Evolutionary conservation across 768 basidiomycete genomes (phyloP).

Genomic region (Macrolepiota albuminosa): DNA sequence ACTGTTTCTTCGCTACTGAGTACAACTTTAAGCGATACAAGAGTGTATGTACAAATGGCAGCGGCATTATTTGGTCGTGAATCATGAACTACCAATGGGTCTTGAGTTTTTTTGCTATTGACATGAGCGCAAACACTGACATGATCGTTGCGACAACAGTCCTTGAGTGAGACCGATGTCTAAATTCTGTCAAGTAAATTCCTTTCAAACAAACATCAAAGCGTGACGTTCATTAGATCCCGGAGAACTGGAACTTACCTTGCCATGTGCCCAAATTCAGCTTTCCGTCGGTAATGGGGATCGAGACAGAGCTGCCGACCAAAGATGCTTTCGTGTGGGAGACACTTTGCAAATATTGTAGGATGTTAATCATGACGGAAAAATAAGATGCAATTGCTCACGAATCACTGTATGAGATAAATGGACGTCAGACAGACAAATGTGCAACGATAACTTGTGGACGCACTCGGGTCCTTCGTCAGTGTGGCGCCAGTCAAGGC

Average conservation of each 20-base stretch:
- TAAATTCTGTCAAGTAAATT: constrained; percentile 86
- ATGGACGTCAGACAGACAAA: not conserved
- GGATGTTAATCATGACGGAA: not conserved
- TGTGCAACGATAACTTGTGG: not conserved
- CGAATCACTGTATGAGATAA: constrained; percentile 58
- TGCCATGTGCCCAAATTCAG: constrained; percentile 93
- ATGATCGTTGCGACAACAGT: constrained; percentile 78
- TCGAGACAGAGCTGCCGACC: constrained; percentile 72
- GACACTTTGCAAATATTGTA: constrained; percentile 46
- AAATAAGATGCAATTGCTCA: constrained; percentile 29
- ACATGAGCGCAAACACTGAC: constrained; percentile 34
- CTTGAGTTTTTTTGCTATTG: not conserved
- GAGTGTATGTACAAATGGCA: constrained; percentile 2
- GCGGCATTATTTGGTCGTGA: not conserved
- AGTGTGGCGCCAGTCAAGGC: constrained; percentile 75
- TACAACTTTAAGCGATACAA: not conserved
- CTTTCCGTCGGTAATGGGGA: constrained; percentile 78
- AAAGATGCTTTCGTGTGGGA: constrained; percentile 90
- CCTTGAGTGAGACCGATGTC: constrained; percentile 61
- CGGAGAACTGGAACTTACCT: constrained; percentile 38
- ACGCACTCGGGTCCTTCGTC: constrained; percentile 88
- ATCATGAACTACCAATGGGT: constrained; percentile 1
- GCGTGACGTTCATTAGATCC: not conserved
- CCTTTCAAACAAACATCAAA: constrained; percentile 32
- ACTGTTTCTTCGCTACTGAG: not conserved